Evolutionary conservation across 768 basidiomycete genomes (phyloP).

Genomic region (Pulveroboletus sp.): DNA sequence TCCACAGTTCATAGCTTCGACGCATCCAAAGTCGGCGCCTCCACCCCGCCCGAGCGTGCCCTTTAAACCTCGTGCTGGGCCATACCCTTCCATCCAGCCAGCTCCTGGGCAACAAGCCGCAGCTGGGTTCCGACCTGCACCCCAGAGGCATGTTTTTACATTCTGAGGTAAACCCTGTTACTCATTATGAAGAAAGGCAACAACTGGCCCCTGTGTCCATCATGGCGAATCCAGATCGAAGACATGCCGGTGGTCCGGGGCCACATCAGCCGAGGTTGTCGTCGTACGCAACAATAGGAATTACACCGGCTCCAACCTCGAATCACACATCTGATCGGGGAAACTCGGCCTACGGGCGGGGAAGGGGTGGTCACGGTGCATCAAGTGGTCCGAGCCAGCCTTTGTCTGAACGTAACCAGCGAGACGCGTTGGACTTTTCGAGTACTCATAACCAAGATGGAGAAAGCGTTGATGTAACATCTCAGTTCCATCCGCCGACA

Average conservation of each 20-base stretch:
- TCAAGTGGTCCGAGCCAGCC: background rate
- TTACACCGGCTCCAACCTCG: background rate
- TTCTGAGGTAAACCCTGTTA: background rate
- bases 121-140: constrained; percentile 65
- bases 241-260: constrained; percentile 27
- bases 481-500: constrained; percentile 10
- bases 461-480: constrained; percentile 2
- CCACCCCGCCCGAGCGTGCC: constrained; percentile 46
- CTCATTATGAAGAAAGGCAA: constrained; percentile 16
- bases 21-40: constrained; percentile 54
- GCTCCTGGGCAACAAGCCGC: constrained; percentile 51
- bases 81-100: constrained; percentile 59
- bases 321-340: background rate
- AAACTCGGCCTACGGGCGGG: constrained; percentile 2
- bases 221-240: constrained; percentile 71
- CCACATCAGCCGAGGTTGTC: constrained; percentile 4
- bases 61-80: constrained; percentile 69
- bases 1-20: constrained; percentile 81
- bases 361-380: constrained; percentile 7
- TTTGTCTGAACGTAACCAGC: background rate
- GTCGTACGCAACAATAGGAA: constrained; percentile 8
- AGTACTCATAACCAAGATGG: background rate
- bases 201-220: constrained; percentile 57
- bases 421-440: background rate
- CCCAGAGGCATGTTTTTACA: constrained; percentile 16